Conservation (phyloP, 768 basidiomycete species). For the Auricularia heimuer region DNA sequence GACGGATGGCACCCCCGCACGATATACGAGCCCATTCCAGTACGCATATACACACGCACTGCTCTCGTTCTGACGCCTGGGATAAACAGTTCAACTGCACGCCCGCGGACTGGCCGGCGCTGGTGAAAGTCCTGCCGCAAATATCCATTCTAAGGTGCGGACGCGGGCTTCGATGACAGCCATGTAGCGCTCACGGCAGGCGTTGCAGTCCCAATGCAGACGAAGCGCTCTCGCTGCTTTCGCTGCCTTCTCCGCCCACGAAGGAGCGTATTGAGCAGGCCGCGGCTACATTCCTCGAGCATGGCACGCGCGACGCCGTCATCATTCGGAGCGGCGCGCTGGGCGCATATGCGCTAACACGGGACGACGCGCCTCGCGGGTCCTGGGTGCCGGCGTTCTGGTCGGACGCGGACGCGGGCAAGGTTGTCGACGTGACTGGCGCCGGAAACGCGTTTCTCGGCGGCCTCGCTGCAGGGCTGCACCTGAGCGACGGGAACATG, state of each 20-base stretch:
- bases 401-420: constrained; percentile 33
- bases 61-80: not conserved
- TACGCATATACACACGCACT: constrained; percentile 24
- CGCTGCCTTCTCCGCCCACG: constrained; percentile 38
- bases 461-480: constrained; percentile 67
- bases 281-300: constrained; percentile 47
- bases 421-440: constrained; percentile 77
- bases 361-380: constrained; percentile 18
- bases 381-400: constrained; percentile 73
- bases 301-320: constrained; percentile 51
- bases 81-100: constrained; percentile 57
- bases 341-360: constrained; percentile 57
- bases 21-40: constrained; percentile 84
- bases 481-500: constrained; percentile 45
- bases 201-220: constrained; percentile 63
- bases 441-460: constrained; percentile 90
- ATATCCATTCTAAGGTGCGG: constrained; percentile 47
- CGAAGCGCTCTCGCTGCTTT: constrained; percentile 61
- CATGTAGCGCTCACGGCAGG: no score
- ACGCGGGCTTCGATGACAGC: no score
- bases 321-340: constrained; percentile 66
- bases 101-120: constrained; percentile 65
- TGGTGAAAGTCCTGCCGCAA: constrained; percentile 45
- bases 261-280: constrained; percentile 55
- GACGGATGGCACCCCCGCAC: constrained; percentile 53